Base-by-base conservation (phyloP, 1,284 basidiomycete genomes). In the Tetrapyrgos nigripes region DNA sequence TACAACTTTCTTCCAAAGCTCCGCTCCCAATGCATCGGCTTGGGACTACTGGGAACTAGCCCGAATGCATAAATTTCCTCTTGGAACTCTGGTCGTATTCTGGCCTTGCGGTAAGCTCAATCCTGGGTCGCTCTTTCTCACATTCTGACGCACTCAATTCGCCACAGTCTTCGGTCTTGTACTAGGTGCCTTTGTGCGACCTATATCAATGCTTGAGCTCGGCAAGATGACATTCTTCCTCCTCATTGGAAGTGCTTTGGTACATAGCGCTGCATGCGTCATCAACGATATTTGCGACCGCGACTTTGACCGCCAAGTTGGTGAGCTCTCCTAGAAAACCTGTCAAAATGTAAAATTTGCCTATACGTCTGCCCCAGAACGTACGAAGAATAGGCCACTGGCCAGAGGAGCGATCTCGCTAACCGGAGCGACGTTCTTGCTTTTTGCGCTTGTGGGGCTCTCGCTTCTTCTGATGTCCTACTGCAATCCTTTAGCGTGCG, bases 281-380 rank as follows among this genome's bases (percentile, higher is more conserved):
- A 70, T 83, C 43, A 83, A 85, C 60, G 83, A 85, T 57, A 84
- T 85, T 29, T 79, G 80, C 55, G 83, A 85, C 62, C 73, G 78
- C 10, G 63, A 82, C 21, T 71, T 83, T 64, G 83, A 85, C 64
- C 78, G 77, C 19, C 76, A 75, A 49, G 82, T 85, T 61, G 82
- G 83, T 69, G n/a, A 24, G 54, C 47, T 21, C 24, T 9, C n/a
- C 17, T 26, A 17, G 1, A 19, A 6, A 14, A 37, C 10, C 40
- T 24, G 23, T n/a, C 49, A 9, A 14, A 9, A 23, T 10, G 6
- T 26, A 37, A n/a, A 21, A 35, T 8, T 4, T 52, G 5, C 8
- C 5, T 27, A 27, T 31, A n/a, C 45, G 17, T 43, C 19, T 23
- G 17, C 17, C 17, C n/a, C 11, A 55, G 54, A 55, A 26, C 45